Percentiles rank a stretch among this genome's conserved stretches.
phyloP scores from a whole-genome alignment of 257 asterid species.

The Primulina eburnea region DNA sequence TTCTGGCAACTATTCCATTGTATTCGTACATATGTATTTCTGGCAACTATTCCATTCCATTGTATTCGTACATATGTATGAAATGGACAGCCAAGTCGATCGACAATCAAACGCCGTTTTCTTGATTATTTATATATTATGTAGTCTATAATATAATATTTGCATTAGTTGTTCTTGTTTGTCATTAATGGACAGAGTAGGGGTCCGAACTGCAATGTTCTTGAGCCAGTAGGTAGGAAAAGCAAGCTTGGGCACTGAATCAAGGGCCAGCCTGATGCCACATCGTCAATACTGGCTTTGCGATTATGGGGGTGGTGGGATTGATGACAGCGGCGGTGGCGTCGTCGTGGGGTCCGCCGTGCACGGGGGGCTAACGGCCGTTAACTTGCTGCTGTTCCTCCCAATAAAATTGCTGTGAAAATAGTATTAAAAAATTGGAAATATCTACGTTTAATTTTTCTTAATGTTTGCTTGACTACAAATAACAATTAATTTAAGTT shows the following conservation, averaged over 20 bases:
- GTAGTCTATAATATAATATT: neutral
- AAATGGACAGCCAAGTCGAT: slow-evolving; percentile 23
- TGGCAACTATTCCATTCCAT: neutral
- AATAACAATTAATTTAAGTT: too few relatives aligned
- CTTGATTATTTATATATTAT: slow-evolving; percentile 10
- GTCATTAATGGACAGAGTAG: slow-evolving; percentile 39
- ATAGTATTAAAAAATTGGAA: neutral
- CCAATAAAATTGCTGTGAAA: neutral
- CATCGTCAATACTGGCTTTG: slow-evolving; percentile 29
- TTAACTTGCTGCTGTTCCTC: neutral
- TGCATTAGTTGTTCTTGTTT: slow-evolving; percentile 28
- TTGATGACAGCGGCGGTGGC: slow-evolving; percentile 44
- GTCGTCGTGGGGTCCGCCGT: slow-evolving; percentile 58
- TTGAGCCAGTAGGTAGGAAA: slow-evolving; percentile 23
- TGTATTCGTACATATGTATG: slow-evolving; percentile 19
- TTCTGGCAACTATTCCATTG: neutral
- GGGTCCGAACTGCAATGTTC: slow-evolving; percentile 35
- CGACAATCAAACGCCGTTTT: slow-evolving; percentile 15
- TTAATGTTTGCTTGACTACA: too few relatives aligned
- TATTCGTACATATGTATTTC: slow-evolving; percentile 15
- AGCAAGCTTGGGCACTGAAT: slow-evolving; percentile 10
- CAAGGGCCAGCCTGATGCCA: slow-evolving; percentile 35
- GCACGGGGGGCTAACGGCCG: slow-evolving; percentile 27
- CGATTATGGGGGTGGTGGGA: slow-evolving; percentile 16
- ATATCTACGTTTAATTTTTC: too few relatives aligned